Evolutionary conservation across 331 rosid species (phyloP).

Genomic region (Cucumis variabilis): DNA sequence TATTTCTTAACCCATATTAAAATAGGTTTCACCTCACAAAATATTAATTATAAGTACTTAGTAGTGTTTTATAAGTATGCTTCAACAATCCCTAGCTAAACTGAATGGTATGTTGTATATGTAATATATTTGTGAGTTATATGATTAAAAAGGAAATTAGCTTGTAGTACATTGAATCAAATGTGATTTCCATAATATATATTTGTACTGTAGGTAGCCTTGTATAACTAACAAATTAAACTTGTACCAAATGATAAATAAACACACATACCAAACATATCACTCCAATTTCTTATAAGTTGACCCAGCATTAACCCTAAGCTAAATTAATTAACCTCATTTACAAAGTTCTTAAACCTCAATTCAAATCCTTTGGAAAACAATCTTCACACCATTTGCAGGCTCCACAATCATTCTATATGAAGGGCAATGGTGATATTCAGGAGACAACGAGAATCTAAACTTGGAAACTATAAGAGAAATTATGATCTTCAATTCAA

Average conservation of each 20-base stretch:
- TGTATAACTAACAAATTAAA: background rate
- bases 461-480: constrained; percentile 76
- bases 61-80: no score
- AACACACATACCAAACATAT: background rate
- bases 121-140: no score
- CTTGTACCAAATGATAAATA: constrained; percentile 2
- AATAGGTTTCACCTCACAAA: no score
- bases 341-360: background rate
- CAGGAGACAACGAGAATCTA: constrained; percentile 69
- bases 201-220: background rate
- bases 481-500: constrained; percentile 68
- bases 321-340: background rate
- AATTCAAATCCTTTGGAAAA: constrained; percentile 44
- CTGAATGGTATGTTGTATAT: no score
- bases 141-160: no score
- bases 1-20: no score
- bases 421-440: constrained; percentile 75
- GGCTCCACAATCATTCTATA: constrained; percentile 92
- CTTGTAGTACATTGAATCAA: background rate
- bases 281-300: background rate
- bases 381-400: constrained; percentile 63
- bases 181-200: background rate
- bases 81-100: no score
- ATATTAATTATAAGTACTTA: no score
- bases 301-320: background rate